These are phyloP conservation scores for Pseudophaeomoniella oleicola DNA, from an alignment of 2,329 filamentous ascomycete genomes.

Conservation along the genomic window DNA sequence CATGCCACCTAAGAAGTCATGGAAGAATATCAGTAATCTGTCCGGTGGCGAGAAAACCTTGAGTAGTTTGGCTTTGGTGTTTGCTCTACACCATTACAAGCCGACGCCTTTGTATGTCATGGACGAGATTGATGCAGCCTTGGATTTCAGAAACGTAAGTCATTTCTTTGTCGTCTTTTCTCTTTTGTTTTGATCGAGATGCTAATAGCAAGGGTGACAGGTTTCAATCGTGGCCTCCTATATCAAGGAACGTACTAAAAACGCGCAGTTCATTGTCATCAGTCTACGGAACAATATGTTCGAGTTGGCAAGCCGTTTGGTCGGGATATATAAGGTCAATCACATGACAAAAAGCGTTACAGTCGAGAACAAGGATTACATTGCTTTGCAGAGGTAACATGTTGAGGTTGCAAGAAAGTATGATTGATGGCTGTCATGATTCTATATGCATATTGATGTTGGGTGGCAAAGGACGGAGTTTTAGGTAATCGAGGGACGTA, in stretches of 20 bases:
- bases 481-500: background rate
- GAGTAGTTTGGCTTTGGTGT: constrained; percentile 85
- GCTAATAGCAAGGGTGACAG: constrained; percentile 27
- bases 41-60: constrained; percentile 96
- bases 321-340: constrained; percentile 98
- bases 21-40: constrained; percentile 97
- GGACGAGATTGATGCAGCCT: constrained; percentile 96
- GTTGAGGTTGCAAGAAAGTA: background rate
- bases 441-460: no score
- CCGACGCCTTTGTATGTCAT: constrained; percentile 96
- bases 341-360: constrained; percentile 94
- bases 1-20: constrained; percentile 99
- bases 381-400: constrained; percentile 2
- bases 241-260: constrained; percentile 98
- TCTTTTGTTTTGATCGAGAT: constrained; percentile 5
- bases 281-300: constrained; percentile 99
- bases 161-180: background rate
- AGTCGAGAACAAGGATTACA: constrained; percentile 69
- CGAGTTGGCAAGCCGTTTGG: constrained; percentile 84
- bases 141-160: constrained; percentile 95
- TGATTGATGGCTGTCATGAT: constrained; percentile 1
- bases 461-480: background rate
- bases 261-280: constrained; percentile 98
- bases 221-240: constrained; percentile 97
- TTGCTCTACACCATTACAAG: constrained; percentile 95